These are phyloP conservation scores for Citrus hindsii DNA, from an alignment of 345 rosid species.

Conservation along the genomic window DNA sequence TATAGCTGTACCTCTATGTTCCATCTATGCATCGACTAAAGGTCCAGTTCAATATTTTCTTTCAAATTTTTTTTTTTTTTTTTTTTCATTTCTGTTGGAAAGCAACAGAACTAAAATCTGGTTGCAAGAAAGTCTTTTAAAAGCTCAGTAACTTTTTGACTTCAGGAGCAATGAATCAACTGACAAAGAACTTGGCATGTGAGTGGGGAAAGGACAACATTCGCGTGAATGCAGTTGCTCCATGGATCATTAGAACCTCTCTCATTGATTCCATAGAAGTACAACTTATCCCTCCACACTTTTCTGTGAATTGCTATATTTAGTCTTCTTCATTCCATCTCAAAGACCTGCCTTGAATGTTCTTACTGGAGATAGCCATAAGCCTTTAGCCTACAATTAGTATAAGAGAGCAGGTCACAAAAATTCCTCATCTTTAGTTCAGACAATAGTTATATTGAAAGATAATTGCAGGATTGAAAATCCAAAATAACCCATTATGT, in stretches of 20 bases:
- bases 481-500: background rate
- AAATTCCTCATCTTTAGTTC: too few species aligned
- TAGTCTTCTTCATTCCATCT: background rate
- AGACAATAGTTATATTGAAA: background rate
- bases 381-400: too few species aligned
- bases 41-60: slow-evolving; percentile 15
- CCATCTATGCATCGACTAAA: slow-evolving; percentile 42
- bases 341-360: background rate
- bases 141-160: too few species aligned
- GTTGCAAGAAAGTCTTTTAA: background rate
- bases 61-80: too few species aligned
- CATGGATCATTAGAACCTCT: slow-evolving; percentile 36
- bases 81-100: background rate
- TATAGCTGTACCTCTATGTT: slow-evolving; percentile 14
- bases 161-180: slow-evolving; percentile 44
- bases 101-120: background rate
- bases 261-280: background rate
- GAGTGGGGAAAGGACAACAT: slow-evolving; percentile 52
- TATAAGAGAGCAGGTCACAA: background rate
- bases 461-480: background rate
- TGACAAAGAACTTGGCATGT: slow-evolving; percentile 43
- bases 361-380: background rate
- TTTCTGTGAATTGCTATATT: background rate
- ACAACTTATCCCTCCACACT: background rate
- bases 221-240: slow-evolving; percentile 42